A percentile compares a stretch with the other conserved stretches of the same genome.
These are phyloP conservation scores for Dillenia suffruticosa DNA, from an alignment of 164 flowering plant genomes.

Conservation along the genomic window DNA sequence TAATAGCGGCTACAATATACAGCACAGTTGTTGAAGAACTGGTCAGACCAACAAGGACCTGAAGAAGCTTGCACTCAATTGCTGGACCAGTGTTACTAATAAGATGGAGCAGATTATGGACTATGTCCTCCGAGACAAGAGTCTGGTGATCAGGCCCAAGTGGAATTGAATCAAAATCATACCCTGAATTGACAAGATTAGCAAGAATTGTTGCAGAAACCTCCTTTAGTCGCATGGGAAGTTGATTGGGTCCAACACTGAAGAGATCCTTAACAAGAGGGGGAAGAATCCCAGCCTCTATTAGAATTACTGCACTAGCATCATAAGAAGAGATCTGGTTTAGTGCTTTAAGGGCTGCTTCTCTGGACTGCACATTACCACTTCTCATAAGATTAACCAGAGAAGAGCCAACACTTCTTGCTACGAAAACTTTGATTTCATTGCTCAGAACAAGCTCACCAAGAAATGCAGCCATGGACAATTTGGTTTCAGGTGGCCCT, in stretches of 20 bases:
- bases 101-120: conserved; percentile 82
- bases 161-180: conserved; percentile 57
- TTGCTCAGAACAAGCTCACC: conserved; percentile 79
- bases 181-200: conserved; percentile 69
- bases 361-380: conserved; percentile 60
- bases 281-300: conserved; percentile 84
- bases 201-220: conserved; percentile 93
- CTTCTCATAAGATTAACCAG: conserved; percentile 68
- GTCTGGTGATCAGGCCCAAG: conserved; percentile 76
- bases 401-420: conserved; percentile 66
- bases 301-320: conserved; percentile 63
- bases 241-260: conserved; percentile 66
- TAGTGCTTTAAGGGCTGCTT: conserved; percentile 83
- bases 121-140: conserved; percentile 77
- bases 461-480: conserved; percentile 77
- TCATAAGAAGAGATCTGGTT: conserved; percentile 87
- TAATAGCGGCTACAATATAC: conserved; percentile 76
- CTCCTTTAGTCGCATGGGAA: conserved; percentile 86
- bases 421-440: conserved; percentile 81
- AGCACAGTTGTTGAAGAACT: conserved; percentile 45
- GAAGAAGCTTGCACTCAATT: conserved; percentile 91
- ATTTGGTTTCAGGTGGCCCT: conserved; percentile 80
- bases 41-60: conserved; percentile 95
- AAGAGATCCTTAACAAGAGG: conserved; percentile 87
- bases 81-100: conserved; percentile 98